Base-by-base conservation (phyloP, 345 rosid genomes). In the Brassica cretica region DNA sequence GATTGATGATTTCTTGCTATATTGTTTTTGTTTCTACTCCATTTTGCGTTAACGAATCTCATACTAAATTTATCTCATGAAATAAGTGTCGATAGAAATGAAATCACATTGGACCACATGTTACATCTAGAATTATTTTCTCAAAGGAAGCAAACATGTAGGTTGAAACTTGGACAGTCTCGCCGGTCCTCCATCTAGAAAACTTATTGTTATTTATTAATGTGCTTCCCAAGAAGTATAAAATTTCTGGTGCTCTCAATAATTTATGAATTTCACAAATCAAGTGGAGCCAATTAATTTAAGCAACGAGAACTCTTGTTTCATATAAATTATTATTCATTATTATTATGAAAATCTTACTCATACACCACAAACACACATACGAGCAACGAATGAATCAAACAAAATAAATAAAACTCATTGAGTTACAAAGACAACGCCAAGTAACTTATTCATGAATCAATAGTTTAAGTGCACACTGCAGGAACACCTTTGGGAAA, bases 401-500 rank as follows among this genome's bases (percentile, higher is more conserved):
- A 19, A 64, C 24, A 21, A 12, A 11, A 6, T 29, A 62, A n/a
- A 72, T 27, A 29, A 63, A 73, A 18, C 14, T 2, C 21, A 49
- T 64, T 35, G 12, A 24, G 46, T 51, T 25, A 32, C 77, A 74
- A 64, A 74, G 24, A 19, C 51, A 74, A 44, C n/a, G 64, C 53
- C 73, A 75, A 2, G 0, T 44, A 18, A 60, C 46, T 68, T 44
- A 68, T 68, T 76, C 8, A 53, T 2, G 59, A 53, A 15, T 64
- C 44, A 58, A 3, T 68, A 8, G 5, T 62, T 51, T 71, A 81
- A 61, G 19, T 53, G 65, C 84, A 77, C 60, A 63, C 78, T 11
- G 15, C 19, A 32, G 84, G 81, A 55, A 44, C 64, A 24, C 81
- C 81, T 68, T 73, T 78, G 14, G 84, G 82, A 46, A 73, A 82